These are phyloP conservation scores for Malassezia sp. DNA, from an alignment of 1,284 basidiomycete genomes.

Conservation along the genomic window DNA sequence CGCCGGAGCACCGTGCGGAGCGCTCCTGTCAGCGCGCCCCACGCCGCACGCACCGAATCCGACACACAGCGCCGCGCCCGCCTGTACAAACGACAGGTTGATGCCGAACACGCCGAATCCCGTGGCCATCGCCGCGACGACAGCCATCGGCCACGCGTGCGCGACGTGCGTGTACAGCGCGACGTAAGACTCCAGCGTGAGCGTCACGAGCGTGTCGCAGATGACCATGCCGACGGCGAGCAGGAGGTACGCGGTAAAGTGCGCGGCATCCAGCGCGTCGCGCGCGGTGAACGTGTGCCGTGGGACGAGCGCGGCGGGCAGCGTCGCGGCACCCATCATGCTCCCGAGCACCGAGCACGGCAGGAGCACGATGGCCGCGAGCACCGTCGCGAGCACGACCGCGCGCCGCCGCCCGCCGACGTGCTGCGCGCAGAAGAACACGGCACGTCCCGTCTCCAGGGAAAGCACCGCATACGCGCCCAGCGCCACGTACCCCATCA, in stretches of 20 bases:
- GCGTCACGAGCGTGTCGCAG: conserved; percentile 35
- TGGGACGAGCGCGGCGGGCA: conserved; percentile 18
- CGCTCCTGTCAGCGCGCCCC: too few species aligned
- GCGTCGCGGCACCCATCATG: conserved; percentile 22
- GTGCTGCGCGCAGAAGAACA: conserved; percentile 22
- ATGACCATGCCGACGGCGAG: conserved; percentile 30
- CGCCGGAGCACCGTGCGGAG: conserved; percentile 32
- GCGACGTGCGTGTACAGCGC: conserved; percentile 24
- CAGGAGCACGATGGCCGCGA: conserved; percentile 25
- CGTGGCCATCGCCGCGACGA: conserved; percentile 26
- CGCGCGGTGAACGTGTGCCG: conserved; percentile 3
- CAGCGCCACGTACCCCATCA: conserved; percentile 28
- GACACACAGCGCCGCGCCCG: conserved; percentile 23
- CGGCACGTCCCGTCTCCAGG: conserved; percentile 33
- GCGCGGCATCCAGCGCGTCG: conserved; percentile 17
- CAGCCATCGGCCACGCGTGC: conserved; percentile 40
- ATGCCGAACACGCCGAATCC: conserved; percentile 36
- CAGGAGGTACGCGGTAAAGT: conserved; percentile 34
- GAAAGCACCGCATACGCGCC: conserved; percentile 31
- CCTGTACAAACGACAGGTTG: conserved; percentile 19
- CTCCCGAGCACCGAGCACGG: conserved; percentile 22
- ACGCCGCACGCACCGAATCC: too few species aligned
- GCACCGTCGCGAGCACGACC: conserved; percentile 30
- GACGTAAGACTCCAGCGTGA: conserved; percentile 37
- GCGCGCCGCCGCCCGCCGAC: conserved; percentile 36